Conservation (phyloP, 139 green algal genomes). For the Desmodesmus armatus region DNA sequence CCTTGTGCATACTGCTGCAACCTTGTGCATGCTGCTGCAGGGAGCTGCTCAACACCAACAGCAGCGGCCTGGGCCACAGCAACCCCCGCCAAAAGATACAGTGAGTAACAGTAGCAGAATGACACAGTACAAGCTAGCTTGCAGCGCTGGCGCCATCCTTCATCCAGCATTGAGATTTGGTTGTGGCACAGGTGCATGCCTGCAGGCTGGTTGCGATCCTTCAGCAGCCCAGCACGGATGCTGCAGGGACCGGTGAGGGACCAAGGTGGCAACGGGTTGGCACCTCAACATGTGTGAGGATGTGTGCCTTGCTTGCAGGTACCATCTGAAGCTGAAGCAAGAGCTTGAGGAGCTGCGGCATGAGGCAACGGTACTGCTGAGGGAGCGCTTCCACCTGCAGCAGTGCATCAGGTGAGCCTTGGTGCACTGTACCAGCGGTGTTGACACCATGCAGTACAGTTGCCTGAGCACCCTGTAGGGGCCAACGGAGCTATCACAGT, state of each 20-base stretch:
- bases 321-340: slow-evolving; percentile 52
- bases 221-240: not conserved
- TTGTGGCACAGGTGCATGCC: too few relatives aligned
- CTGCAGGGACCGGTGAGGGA: not conserved
- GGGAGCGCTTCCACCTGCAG: slow-evolving; percentile 73
- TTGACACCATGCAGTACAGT: too few relatives aligned
- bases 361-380: slow-evolving; percentile 67
- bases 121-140: too few relatives aligned
- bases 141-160: too few relatives aligned
- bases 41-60: slow-evolving; percentile 37
- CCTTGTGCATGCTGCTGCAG: not conserved
- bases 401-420: slow-evolving; percentile 71
- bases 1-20: not conserved
- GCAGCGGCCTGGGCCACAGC: slow-evolving; percentile 60
- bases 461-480: not conserved
- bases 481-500: too few relatives aligned
- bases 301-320: too few relatives aligned
- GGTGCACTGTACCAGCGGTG: not conserved
- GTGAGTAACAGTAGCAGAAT: slow-evolving; percentile 68
- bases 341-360: slow-evolving; percentile 78
- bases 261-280: not conserved
- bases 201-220: not conserved
- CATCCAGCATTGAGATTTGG: too few relatives aligned
- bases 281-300: not conserved
- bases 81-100: slow-evolving; percentile 75